A percentile compares a stretch with the other conserved stretches of the same genome.
These are phyloP conservation scores for Colletotrichum scovillei DNA, from an alignment of 2,329 filamentous ascomycete genomes.

Conservation along the genomic window DNA sequence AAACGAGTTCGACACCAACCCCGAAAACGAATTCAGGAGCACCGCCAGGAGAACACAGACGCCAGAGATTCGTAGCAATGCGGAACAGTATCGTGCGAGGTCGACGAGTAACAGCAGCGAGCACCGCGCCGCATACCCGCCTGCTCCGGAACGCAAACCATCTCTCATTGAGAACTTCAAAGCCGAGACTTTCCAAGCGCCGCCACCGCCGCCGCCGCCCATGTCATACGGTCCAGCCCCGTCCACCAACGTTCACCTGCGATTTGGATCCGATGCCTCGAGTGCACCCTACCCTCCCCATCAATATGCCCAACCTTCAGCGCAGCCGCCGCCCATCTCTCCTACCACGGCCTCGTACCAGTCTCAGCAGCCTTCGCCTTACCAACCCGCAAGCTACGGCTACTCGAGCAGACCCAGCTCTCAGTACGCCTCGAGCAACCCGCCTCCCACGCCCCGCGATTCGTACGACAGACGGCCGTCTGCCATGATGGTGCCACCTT, in stretches of 20 bases:
- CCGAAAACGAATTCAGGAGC: constrained; percentile 66
- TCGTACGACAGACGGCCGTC: constrained; percentile 52
- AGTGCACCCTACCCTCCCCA: constrained; percentile 52
- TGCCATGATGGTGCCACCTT: constrained; percentile 51
- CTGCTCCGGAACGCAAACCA: constrained; percentile 54
- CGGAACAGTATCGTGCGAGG: constrained; percentile 57
- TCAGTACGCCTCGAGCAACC: constrained; percentile 43
- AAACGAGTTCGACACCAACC: constrained; percentile 66
- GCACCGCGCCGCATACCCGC: constrained; percentile 55
- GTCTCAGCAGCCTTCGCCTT: constrained; percentile 52
- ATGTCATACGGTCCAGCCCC: constrained; percentile 44
- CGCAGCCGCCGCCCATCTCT: constrained; percentile 47
- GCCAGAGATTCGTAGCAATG: constrained; percentile 35
- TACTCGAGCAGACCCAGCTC: constrained; percentile 45
- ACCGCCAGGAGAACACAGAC: constrained; percentile 44
- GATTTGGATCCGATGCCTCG: constrained; percentile 51
- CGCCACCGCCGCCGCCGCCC: constrained; percentile 47
- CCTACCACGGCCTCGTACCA: constrained; percentile 47
- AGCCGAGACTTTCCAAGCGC: constrained; percentile 54
- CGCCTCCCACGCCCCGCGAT: constrained; percentile 46
- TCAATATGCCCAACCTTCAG: constrained; percentile 41
- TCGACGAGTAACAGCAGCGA: constrained; percentile 71
- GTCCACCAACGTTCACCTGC: constrained; percentile 41
- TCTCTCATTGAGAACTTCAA: constrained; percentile 53
- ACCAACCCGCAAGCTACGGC: constrained; percentile 53